Base-by-base conservation (phyloP, 73 alveolate species). In the Paramecium pentaurelia region DNA sequence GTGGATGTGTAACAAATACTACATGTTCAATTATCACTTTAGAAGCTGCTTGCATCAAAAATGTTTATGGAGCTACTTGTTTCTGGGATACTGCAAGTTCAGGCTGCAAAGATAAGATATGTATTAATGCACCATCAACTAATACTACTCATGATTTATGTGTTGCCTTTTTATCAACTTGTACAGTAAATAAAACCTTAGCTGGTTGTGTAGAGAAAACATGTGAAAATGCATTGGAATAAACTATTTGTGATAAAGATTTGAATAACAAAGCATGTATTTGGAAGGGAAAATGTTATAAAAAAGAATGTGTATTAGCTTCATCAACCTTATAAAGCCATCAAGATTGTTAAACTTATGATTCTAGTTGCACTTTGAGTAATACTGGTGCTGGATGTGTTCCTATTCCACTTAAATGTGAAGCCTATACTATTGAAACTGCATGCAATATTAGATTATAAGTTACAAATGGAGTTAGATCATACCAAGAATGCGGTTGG, bases 141-240 rank as follows among this genome's bases (percentile, higher is more conserved):
- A 40, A 44, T 22, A 77, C 0, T 37, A 77, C 73, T 18, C 90
- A 77, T 77, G 75, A 77, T 10, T 37, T 27, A 77, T 77, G 90
- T 22, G 32, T 37, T 22, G 90, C 75, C 30, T 77, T 77, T 44
- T 44, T 77, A 47, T 20, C 51, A 40, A 42, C 77, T 40, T 77
- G 90, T 58, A 77, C 90, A 77, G 70, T 77, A 40, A 44, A 37
- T 27, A n/a, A n/a, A n/a, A n/a, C n/a, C n/a, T n/a, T n/a, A n/a
- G n/a, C 73, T 11, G 90, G 90, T 9, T 77, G 90, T 77, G 86
- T 71, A 6, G 44, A 34, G 9, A 34, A 40, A 37, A 34, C 86
- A 14, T 71, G 86, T 71, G 64, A 34, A 73, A 73, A 60, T 60
- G 0, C 83, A 0, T 60, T 60, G 47, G 83, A 47, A n/a, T 25